These are phyloP conservation scores for Crepidotus variabilis DNA, from an alignment of 768 basidiomycete genomes.

Conservation along the genomic window DNA sequence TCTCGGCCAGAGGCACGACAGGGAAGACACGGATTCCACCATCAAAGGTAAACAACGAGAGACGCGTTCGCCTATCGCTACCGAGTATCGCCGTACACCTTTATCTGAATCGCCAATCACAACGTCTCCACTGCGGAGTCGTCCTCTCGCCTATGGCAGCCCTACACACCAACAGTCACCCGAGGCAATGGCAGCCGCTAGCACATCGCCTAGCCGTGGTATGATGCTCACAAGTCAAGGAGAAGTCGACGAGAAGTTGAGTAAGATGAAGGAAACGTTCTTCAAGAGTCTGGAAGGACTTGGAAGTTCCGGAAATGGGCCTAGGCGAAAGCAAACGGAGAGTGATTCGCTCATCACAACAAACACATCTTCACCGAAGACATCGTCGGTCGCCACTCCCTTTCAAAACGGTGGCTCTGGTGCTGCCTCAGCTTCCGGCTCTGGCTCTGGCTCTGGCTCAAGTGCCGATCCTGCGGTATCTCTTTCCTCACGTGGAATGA, in stretches of 20 bases:
- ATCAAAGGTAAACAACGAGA: slow-evolving; percentile 8
- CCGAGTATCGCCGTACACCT: neutral
- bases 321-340: slow-evolving; percentile 16
- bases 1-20: slow-evolving; percentile 12
- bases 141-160: slow-evolving; percentile 3
- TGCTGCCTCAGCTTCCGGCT: slow-evolving; percentile 3
- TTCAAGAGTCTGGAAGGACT: slow-evolving; percentile 60
- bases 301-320: slow-evolving; percentile 23
- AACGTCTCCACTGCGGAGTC: slow-evolving; percentile 6
- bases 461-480: neutral
- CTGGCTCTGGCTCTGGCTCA: slow-evolving; percentile 3
- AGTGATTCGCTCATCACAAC: slow-evolving; percentile 6
- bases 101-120: slow-evolving; percentile 5
- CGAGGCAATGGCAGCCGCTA: neutral
- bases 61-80: neutral
- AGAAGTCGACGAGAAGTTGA: slow-evolving; percentile 62
- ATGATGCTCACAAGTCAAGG: slow-evolving; percentile 63
- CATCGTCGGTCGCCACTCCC: slow-evolving; percentile 6
- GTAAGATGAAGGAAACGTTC: slow-evolving; percentile 67
- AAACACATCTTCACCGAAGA: slow-evolving; percentile 7
- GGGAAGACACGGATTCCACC: slow-evolving; percentile 8
- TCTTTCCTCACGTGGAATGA: slow-evolving; percentile 7
- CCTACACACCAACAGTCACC: neutral
- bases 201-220: slow-evolving; percentile 24
- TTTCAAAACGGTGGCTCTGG: slow-evolving; percentile 1